phyloP scores from a whole-genome alignment of 441 rosid species.

The Jatropha podagrica region DNA sequence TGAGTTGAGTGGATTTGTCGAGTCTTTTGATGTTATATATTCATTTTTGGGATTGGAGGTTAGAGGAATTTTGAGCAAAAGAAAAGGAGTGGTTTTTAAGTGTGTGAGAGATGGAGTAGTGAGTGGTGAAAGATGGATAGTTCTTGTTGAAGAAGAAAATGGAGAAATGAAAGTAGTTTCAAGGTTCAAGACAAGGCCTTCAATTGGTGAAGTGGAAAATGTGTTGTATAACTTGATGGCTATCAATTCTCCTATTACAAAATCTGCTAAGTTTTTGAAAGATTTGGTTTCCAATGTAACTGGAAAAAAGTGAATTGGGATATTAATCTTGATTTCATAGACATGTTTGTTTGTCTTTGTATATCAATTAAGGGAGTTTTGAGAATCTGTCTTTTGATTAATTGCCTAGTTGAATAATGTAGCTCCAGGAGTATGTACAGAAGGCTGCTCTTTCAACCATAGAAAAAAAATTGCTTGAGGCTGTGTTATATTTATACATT shows the following conservation, averaged over 20 bases:
- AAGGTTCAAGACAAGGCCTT: conserved; percentile 60
- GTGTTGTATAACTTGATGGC: conserved; percentile 85
- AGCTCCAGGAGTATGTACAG: too few species aligned
- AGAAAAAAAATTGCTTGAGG: conserved; percentile 30
- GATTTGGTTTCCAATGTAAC: conserved; percentile 71
- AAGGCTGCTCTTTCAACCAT: neutral
- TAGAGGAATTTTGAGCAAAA: conserved; percentile 61
- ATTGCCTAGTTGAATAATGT: neutral
- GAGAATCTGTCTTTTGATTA: neutral
- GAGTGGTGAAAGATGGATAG: conserved; percentile 76
- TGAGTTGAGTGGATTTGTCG: conserved; percentile 43
- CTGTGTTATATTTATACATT: conserved; percentile 28
- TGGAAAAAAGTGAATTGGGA: conserved; percentile 45
- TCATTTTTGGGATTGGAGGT: conserved; percentile 80
- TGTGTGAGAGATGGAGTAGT: conserved; percentile 78
- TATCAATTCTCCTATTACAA: conserved; percentile 76
- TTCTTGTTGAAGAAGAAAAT: conserved; percentile 71
- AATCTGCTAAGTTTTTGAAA: conserved; percentile 71
- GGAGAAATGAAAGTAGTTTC: conserved; percentile 62
- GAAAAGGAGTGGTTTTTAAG: conserved; percentile 73
- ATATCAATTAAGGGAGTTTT: neutral
- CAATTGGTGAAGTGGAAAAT: conserved; percentile 70
- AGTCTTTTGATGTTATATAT: conserved; percentile 77
- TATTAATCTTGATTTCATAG: neutral
- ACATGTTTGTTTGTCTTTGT: neutral